These are phyloP conservation scores for Hanseniaspora nectarophila DNA, from an alignment of 805 yeast genomes.

Conservation along the genomic window DNA sequence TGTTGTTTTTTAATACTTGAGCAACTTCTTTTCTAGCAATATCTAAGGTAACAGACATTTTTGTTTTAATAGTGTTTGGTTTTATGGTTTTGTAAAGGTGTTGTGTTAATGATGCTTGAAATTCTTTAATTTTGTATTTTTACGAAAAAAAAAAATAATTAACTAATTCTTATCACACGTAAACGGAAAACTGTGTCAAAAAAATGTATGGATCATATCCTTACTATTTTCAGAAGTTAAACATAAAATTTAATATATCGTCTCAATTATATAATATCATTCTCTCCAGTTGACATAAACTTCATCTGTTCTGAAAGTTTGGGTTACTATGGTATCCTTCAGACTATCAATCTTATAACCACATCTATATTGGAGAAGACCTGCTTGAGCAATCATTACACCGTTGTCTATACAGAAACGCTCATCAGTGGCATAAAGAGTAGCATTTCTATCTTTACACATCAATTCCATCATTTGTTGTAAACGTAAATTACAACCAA, in stretches of 20 bases:
- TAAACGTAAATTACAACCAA: constrained; percentile 84
- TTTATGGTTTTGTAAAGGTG: not conserved
- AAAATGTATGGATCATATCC: not conserved
- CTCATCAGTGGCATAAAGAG: constrained; percentile 91
- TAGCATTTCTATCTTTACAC: constrained; percentile 77
- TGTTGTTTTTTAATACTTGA: constrained; percentile 23
- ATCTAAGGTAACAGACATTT: constrained; percentile 11
- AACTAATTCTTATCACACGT: too few species aligned
- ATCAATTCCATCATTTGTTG: constrained; percentile 95
- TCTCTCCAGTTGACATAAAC: constrained; percentile 86
- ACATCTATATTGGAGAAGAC: constrained; percentile 70
- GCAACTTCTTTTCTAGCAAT: constrained; percentile 13
- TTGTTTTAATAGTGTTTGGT: too few species aligned
- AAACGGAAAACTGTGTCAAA: too few species aligned
- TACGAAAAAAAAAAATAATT: too few species aligned
- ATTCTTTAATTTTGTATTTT: too few species aligned
- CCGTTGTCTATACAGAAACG: constrained; percentile 96
- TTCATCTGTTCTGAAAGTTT: constrained; percentile 88
- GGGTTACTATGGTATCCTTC: constrained; percentile 73
- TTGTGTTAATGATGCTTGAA: too few species aligned
- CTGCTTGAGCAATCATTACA: constrained; percentile 98
- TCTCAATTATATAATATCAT: constrained; percentile 18
- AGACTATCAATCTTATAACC: constrained; percentile 51
- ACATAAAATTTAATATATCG: not conserved
- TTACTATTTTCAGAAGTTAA: not conserved